Percentiles rank a stretch among this genome's conserved stretches.
These are phyloP conservation scores for Colletotrichum camelliae DNA, from an alignment of 2,329 filamentous ascomycete species.

Conservation along the genomic window DNA sequence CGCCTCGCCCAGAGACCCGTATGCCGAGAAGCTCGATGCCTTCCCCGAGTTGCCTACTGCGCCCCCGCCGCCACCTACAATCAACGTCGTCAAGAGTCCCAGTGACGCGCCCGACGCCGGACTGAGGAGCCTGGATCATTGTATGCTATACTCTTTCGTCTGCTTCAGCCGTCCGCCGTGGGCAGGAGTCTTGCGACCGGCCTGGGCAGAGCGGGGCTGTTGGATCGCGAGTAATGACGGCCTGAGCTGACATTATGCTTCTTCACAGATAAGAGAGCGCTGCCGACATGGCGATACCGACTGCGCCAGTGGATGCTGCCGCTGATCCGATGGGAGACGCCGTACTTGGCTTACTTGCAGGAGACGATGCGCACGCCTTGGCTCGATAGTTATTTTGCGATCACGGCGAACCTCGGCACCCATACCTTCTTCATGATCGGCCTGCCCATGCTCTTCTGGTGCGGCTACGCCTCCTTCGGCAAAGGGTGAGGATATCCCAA, in stretches of 20 bases:
- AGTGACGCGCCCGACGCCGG: conserved; percentile 66
- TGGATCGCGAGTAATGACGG: conserved; percentile 1
- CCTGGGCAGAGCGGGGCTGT: not conserved
- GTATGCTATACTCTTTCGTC: conserved; percentile 48
- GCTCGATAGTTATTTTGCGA: conserved; percentile 95
- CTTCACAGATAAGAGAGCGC: conserved; percentile 74
- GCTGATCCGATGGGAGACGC: conserved; percentile 92
- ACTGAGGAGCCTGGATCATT: conserved; percentile 80
- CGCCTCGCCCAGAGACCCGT: not conserved
- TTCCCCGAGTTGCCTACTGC: conserved; percentile 2
- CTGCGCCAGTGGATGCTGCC: conserved; percentile 84
- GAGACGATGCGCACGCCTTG: conserved; percentile 78
- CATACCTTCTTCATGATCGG: conserved; percentile 99
- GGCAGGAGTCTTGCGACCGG: not conserved
- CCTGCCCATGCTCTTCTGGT: conserved; percentile 96
- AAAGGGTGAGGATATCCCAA: conserved; percentile 73
- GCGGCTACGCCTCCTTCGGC: conserved; percentile 82
- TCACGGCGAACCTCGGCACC: conserved; percentile 93
- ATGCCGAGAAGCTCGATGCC: not conserved
- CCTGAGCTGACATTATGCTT: conserved; percentile 5
- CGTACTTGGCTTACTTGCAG: conserved; percentile 89
- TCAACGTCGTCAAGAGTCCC: conserved; percentile 10
- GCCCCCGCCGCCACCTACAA: not conserved
- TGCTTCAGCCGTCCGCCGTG: conserved; percentile 3
- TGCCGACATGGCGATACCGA: conserved; percentile 88